phyloP scores from a whole-genome alignment of 495 filamentous ascomycete genomes.

The Xylaria venustula region DNA sequence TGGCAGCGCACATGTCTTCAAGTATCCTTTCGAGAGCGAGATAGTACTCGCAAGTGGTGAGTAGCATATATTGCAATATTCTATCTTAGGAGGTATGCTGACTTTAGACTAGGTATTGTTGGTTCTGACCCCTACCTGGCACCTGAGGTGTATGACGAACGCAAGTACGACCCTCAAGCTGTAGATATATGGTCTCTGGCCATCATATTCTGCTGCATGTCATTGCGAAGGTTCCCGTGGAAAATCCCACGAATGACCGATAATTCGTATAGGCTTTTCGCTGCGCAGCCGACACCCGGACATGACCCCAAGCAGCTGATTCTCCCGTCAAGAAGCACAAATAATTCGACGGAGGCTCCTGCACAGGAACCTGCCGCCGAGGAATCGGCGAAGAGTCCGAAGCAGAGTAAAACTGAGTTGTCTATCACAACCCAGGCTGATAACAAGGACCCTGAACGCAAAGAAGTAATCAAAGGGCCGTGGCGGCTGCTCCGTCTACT shows the following conservation, averaged over 20 bases:
- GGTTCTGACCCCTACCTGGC: slow-evolving; percentile 97
- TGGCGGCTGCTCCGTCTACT: slow-evolving; percentile 91
- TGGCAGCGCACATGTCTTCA: slow-evolving; percentile 93
- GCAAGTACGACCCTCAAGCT: slow-evolving; percentile 91
- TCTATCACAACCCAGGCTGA: slow-evolving; percentile 26
- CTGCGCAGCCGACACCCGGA: slow-evolving; percentile 64
- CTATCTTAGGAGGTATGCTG: neutral
- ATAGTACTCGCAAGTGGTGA: slow-evolving; percentile 83
- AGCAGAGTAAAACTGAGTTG: slow-evolving; percentile 13
- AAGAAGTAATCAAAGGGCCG: slow-evolving; percentile 84
- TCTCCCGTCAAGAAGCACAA: slow-evolving; percentile 36
- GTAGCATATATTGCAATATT: slow-evolving; percentile 27
- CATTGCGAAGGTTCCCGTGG: slow-evolving; percentile 92
- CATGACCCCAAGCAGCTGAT: slow-evolving; percentile 49
- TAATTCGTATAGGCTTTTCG: slow-evolving; percentile 92
- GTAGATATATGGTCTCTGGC: slow-evolving; percentile 97
- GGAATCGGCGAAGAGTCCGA: slow-evolving; percentile 21
- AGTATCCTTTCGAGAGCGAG: slow-evolving; percentile 95
- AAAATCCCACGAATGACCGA: slow-evolving; percentile 90
- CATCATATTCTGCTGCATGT: slow-evolving; percentile 99
- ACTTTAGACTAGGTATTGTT: slow-evolving; percentile 71
- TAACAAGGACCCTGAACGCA: slow-evolving; percentile 46
- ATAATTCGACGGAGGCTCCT: slow-evolving; percentile 34
- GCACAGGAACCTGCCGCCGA: slow-evolving; percentile 37
- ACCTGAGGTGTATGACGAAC: slow-evolving; percentile 92